Conservation (phyloP, 192 early-diverging fungal genomes). For the Gigaspora rosea region DNA sequence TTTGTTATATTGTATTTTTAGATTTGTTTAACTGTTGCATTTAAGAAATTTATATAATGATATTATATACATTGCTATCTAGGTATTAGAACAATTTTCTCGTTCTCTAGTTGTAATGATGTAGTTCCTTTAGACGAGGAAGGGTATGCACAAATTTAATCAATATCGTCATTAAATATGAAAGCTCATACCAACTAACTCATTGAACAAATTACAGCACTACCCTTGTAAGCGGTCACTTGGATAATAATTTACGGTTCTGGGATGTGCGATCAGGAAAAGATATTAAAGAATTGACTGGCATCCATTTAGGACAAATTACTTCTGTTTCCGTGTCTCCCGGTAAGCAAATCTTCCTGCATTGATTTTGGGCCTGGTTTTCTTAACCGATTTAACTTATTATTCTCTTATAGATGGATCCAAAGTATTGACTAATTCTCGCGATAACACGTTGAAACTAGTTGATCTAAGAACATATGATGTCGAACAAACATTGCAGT, state of each 20-base stretch:
- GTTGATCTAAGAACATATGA: conserved; percentile 82
- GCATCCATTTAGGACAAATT: conserved; percentile 86
- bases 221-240: conserved; percentile 86
- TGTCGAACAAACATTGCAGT: conserved; percentile 64
- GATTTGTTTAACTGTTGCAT: not conserved
- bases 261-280: conserved; percentile 88
- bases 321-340: conserved; percentile 79
- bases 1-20: not conserved
- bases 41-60: no score
- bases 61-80: not conserved
- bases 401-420: conserved; percentile 52
- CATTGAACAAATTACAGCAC: conserved; percentile 45
- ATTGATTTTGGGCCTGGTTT: not conserved
- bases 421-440: conserved; percentile 87
- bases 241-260: conserved; percentile 89
- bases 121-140: conserved; percentile 75
- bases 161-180: not conserved
- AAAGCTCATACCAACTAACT: not conserved
- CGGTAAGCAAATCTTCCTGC: conserved; percentile 45
- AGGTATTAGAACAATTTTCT: conserved; percentile 87
- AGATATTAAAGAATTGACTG: conserved; percentile 79
- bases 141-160: conserved; percentile 45
- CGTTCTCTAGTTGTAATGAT: conserved; percentile 94
- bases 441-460: conserved; percentile 89
- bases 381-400: not conserved